These are phyloP conservation scores for Vaccinium vitisidaea DNA, from an alignment of 148 eudicot genomes.

Conservation along the genomic window DNA sequence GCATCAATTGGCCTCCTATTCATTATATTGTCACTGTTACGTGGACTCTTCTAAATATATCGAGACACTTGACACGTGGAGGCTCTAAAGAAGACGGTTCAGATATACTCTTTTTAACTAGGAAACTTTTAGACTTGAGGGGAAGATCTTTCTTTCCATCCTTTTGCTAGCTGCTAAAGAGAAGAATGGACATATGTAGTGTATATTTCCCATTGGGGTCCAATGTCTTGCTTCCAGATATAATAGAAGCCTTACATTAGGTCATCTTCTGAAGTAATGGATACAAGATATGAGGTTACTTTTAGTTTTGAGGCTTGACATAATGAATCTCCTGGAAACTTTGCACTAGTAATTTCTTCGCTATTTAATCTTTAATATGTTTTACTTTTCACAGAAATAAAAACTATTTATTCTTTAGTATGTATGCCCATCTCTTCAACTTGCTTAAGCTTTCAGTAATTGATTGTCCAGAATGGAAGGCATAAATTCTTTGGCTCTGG, in stretches of 20 bases:
- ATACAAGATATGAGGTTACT: neutral
- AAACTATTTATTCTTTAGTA: neutral
- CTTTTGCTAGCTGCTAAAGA: neutral
- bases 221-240: neutral
- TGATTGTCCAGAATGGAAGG: constrained; percentile 59
- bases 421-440: neutral
- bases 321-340: neutral
- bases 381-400: neutral
- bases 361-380: neutral
- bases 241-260: neutral
- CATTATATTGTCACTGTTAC: neutral
- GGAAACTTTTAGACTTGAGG: neutral
- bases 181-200: neutral
- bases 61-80: neutral
- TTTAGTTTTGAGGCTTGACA: neutral
- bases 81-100: neutral
- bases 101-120: neutral
- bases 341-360: neutral
- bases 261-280: neutral
- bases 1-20: neutral
- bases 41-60: neutral
- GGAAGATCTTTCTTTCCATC: neutral
- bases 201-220: neutral
- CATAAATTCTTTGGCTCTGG: constrained; percentile 60
- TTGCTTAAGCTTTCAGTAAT: constrained; percentile 18